phyloP scores from a whole-genome alignment of 1,284 basidiomycete genomes.

The Tremellales sp. region DNA sequence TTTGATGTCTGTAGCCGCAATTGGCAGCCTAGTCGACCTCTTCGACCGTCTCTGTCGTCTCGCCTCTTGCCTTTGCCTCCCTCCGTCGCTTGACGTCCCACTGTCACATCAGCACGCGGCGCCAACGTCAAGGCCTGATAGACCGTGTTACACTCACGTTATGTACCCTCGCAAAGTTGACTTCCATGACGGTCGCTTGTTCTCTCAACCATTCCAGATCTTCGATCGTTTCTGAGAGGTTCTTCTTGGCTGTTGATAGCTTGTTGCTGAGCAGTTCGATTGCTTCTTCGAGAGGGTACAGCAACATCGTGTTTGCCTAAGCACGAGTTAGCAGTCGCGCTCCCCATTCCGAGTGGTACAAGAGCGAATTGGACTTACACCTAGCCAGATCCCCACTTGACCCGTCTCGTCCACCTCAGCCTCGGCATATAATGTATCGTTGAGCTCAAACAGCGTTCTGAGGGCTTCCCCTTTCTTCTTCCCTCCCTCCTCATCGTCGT shows the following conservation, averaged over 20 bases:
- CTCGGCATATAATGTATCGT: conserved; percentile 91
- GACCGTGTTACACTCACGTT: no score
- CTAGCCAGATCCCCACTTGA: conserved; percentile 91
- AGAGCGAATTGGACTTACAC: conserved; percentile 59
- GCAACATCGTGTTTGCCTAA: conserved; percentile 96
- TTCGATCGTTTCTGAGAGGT: conserved; percentile 67
- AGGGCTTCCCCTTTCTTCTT: conserved; percentile 55
- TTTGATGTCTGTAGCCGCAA: no score
- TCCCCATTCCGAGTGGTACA: no score
- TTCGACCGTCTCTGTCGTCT: conserved; percentile 17
- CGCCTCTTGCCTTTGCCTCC: conserved; percentile 8
- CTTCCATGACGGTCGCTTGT: conserved; percentile 96
- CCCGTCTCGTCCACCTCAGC: conserved; percentile 83
- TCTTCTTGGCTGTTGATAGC: conserved; percentile 68
- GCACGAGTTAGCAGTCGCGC: no score
- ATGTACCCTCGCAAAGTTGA: conserved; percentile 93
- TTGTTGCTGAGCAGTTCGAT: conserved; percentile 72
- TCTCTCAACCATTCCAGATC: conserved; percentile 93
- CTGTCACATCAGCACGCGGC: conserved; percentile 18
- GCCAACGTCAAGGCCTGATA: background rate
- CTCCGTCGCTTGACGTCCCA: conserved; percentile 47
- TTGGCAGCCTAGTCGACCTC: conserved; percentile 11
- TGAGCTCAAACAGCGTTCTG: conserved; percentile 88
- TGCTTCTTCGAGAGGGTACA: conserved; percentile 82
- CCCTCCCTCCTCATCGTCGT: conserved; percentile 44